Evolutionary conservation across 1,284 basidiomycete species (phyloP).

Genomic region (Neonothopanus nambi): DNA sequence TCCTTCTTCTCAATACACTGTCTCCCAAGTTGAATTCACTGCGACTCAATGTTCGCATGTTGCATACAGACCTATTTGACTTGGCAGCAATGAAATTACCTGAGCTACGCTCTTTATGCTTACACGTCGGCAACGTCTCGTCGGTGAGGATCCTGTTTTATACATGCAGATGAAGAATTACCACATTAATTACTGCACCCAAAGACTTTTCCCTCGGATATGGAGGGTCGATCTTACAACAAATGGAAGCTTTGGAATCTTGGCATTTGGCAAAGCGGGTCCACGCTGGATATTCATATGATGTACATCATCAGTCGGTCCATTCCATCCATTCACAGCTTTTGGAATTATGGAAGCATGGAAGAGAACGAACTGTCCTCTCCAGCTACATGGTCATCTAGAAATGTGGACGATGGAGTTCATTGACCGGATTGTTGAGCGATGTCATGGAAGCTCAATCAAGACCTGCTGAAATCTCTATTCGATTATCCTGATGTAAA

Average conservation of each 20-base stretch:
- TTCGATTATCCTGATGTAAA: no score
- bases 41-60: slow-evolving; percentile 33
- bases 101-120: slow-evolving; percentile 28
- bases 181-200: not conserved
- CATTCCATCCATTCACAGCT: slow-evolving; percentile 35
- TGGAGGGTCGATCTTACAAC: slow-evolving; percentile 27
- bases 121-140: slow-evolving; percentile 30
- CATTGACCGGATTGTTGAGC: no score
- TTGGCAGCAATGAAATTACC: slow-evolving; percentile 32
- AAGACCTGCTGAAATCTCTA: no score
- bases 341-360: slow-evolving; percentile 33
- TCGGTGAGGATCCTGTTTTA: slow-evolving; percentile 1
- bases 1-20: slow-evolving; percentile 26
- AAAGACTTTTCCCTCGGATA: slow-evolving; percentile 21
- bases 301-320: slow-evolving; percentile 31
- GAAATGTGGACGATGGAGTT: slow-evolving; percentile 1
- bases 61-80: slow-evolving; percentile 35
- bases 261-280: slow-evolving; percentile 38
- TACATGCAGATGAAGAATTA: not conserved
- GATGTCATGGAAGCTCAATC: no score
- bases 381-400: not conserved
- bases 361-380: slow-evolving; percentile 6
- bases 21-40: slow-evolving; percentile 27
- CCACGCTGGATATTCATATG: slow-evolving; percentile 26
- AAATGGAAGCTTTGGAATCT: slow-evolving; percentile 39